Conservation (phyloP, 2,329 filamentous ascomycete species). For the Xylaria sp. region DNA sequence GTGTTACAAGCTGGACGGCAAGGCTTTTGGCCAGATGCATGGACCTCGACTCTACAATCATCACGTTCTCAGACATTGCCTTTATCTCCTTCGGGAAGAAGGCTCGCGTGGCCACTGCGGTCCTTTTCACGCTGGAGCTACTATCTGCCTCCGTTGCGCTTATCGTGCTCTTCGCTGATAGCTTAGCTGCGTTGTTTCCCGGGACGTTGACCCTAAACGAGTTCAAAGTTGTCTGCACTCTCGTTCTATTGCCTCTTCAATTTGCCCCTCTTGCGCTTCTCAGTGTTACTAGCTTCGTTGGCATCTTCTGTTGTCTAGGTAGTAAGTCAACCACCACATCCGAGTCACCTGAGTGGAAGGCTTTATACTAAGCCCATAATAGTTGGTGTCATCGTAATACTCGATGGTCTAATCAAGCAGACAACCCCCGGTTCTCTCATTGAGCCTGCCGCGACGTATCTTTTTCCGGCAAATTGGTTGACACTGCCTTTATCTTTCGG, state of each 20-base stretch:
- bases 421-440: slow-evolving; percentile 83
- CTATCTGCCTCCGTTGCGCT: slow-evolving; percentile 85
- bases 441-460: slow-evolving; percentile 80
- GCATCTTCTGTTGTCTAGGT: slow-evolving; percentile 88
- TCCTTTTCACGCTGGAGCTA: slow-evolving; percentile 89
- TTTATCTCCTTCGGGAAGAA: slow-evolving; percentile 88
- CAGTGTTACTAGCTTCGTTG: slow-evolving; percentile 90
- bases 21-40: slow-evolving; percentile 87
- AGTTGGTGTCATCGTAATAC: slow-evolving; percentile 86
- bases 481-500: slow-evolving; percentile 90
- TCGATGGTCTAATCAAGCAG: slow-evolving; percentile 88
- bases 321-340: slow-evolving; percentile 68
- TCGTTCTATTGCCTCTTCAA: slow-evolving; percentile 82
- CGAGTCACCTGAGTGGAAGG: slow-evolving; percentile 11
- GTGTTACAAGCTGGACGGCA: slow-evolving; percentile 86
- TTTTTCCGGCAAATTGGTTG: slow-evolving; percentile 87
- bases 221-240: slow-evolving; percentile 88
- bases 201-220: slow-evolving; percentile 70
- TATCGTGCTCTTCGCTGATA: slow-evolving; percentile 78
- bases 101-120: slow-evolving; percentile 82
- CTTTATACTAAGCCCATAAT: slow-evolving; percentile 24
- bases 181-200: slow-evolving; percentile 81
- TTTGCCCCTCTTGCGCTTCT: slow-evolving; percentile 85
- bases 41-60: slow-evolving; percentile 83
- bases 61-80: slow-evolving; percentile 94